A percentile compares a stretch with the other conserved stretches of the same genome.
phyloP scores from a whole-genome alignment of 495 filamentous ascomycete genomes.

The Aspergillus avenaceus region DNA sequence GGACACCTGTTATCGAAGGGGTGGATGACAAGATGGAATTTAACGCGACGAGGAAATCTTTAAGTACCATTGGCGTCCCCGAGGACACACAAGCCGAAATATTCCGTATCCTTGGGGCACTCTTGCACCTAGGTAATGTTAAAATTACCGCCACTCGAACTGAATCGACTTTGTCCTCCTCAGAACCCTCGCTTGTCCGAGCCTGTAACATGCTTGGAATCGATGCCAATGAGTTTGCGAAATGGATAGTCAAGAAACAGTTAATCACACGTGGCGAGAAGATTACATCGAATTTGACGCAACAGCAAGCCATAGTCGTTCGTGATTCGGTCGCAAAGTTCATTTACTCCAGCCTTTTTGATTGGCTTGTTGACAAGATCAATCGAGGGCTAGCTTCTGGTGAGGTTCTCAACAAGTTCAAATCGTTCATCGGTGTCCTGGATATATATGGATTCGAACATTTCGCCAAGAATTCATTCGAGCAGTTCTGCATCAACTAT shows the following conservation, averaged over 20 bases:
- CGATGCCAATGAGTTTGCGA: constrained; percentile 81
- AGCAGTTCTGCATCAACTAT: constrained; percentile 99
- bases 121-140: constrained; percentile 93
- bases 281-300: constrained; percentile 92
- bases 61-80: constrained; percentile 83
- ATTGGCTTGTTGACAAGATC: constrained; percentile 96
- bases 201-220: constrained; percentile 89
- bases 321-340: constrained; percentile 98
- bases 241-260: constrained; percentile 99
- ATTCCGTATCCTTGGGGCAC: constrained; percentile 84
- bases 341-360: constrained; percentile 97
- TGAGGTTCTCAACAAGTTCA: constrained; percentile 73
- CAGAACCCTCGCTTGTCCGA: constrained; percentile 74
- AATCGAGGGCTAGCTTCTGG: constrained; percentile 88
- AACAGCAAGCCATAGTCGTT: constrained; percentile 91
- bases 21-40: constrained; percentile 97
- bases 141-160: constrained; percentile 88
- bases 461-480: constrained; percentile 99
- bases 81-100: constrained; percentile 73
- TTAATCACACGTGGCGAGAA: constrained; percentile 95
- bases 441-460: constrained; percentile 99
- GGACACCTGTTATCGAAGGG: constrained; percentile 83
- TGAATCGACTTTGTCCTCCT: constrained; percentile 75
- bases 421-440: constrained; percentile 96
- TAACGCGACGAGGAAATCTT: constrained; percentile 75